Conservation (phyloP, 169 alveolate genomes). For the Plasmodium inui region DNA sequence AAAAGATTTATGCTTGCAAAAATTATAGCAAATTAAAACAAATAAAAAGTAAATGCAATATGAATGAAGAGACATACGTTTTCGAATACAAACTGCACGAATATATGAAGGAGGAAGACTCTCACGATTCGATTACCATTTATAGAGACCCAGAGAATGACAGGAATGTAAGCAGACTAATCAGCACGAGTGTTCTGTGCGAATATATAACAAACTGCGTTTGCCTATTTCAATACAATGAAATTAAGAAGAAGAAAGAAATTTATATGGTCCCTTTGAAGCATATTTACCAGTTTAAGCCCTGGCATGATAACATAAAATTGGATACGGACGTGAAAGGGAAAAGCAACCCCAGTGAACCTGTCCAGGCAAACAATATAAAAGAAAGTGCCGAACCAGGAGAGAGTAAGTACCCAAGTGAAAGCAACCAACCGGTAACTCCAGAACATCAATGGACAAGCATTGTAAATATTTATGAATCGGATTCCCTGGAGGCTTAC, state of each 20-base stretch:
- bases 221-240: conserved; percentile 68
- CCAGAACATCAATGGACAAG: conserved; percentile 15
- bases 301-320: conserved; percentile 44
- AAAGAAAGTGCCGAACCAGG: not conserved
- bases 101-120: conserved; percentile 29
- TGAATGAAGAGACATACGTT: conserved; percentile 61
- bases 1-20: conserved; percentile 51
- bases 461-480: conserved; percentile 70
- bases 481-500: conserved; percentile 61
- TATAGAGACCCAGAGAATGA: conserved; percentile 33
- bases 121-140: conserved; percentile 25
- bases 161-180: conserved; percentile 58
- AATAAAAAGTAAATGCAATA: conserved; percentile 34
- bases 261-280: conserved; percentile 69
- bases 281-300: conserved; percentile 72
- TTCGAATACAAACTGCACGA: conserved; percentile 73
- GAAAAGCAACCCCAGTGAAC: not conserved
- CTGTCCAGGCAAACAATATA: not conserved
- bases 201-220: conserved; percentile 72
- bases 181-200: conserved; percentile 73
- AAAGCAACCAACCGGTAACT: not conserved
- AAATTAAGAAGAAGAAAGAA: conserved; percentile 66
- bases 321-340: not conserved
- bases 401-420: not conserved
- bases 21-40: conserved; percentile 49